phyloP scores from a whole-genome alignment of 176 grass and related monocot genomes.

The Ampelocalamus luodianensis region DNA sequence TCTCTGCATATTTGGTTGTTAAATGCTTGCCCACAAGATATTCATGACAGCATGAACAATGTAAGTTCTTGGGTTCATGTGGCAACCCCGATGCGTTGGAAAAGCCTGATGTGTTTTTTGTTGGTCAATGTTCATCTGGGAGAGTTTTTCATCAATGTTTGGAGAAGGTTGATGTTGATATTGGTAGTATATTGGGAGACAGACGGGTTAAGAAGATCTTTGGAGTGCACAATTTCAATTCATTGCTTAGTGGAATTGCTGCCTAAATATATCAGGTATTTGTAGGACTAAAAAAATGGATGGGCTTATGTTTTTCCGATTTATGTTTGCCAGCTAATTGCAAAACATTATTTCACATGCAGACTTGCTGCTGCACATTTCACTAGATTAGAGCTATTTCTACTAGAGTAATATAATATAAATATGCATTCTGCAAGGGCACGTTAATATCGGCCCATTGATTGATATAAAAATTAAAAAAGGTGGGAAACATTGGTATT shows the following conservation, averaged over 20 bases:
- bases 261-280: not conserved
- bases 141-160: not conserved
- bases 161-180: not conserved
- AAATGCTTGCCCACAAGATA: not conserved
- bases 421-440: not conserved
- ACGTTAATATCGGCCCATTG: not conserved
- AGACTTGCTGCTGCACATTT: not conserved
- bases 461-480: not conserved
- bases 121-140: not conserved
- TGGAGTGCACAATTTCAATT: not conserved
- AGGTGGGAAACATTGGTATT: not conserved
- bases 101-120: not conserved
- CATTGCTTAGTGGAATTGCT: not conserved
- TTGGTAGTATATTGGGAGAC: slow-evolving; percentile 1
- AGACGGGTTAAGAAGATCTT: not conserved
- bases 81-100: not conserved
- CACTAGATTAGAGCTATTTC: not conserved
- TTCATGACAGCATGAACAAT: not conserved
- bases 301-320: not conserved
- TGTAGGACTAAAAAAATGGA: not conserved
- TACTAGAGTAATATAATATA: not conserved
- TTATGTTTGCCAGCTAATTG: not conserved
- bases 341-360: not conserved
- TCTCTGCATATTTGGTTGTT: not conserved
- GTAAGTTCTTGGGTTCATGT: not conserved